Percentiles rank a stretch among this genome's conserved stretches.
phyloP scores from a whole-genome alignment of 179 eudicot species.

The Beta corolliflora region DNA sequence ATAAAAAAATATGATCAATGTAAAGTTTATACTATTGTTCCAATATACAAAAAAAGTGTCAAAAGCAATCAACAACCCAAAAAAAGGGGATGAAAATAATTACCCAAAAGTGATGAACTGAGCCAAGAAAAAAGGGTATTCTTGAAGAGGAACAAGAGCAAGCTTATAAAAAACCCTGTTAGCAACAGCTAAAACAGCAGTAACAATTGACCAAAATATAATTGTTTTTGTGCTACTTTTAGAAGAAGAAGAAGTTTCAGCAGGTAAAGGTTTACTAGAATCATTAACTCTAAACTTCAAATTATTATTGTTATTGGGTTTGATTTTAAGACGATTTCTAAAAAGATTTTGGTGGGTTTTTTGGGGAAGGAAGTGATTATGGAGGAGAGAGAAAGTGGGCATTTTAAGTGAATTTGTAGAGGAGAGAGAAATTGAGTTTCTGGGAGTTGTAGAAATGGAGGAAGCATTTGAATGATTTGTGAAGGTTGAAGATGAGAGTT shows the following conservation, averaged over 20 bases:
- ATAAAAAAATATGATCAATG: too few relatives aligned
- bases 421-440: background rate
- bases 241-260: background rate
- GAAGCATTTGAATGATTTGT: background rate
- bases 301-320: background rate
- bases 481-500: background rate
- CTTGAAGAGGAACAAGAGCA: slow-evolving; percentile 79
- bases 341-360: background rate
- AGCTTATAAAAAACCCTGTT: slow-evolving; percentile 80
- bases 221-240: slow-evolving; percentile 37
- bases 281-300: slow-evolving; percentile 18
- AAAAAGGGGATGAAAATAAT: background rate
- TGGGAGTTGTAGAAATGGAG: background rate
- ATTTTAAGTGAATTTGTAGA: background rate
- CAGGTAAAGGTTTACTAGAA: slow-evolving; percentile 3
- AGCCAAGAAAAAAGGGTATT: slow-evolving; percentile 77
- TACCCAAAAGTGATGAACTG: slow-evolving; percentile 88
- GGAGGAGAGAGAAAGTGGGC: background rate
- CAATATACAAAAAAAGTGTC: background rate
- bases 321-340: background rate
- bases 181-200: slow-evolving; percentile 54
- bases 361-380: background rate
- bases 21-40: too few relatives aligned
- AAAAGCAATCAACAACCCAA: background rate
- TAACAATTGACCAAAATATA: slow-evolving; percentile 39